These are phyloP conservation scores for Perkinsus olseni DNA, from an alignment of 169 alveolate genomes.

Conservation along the genomic window DNA sequence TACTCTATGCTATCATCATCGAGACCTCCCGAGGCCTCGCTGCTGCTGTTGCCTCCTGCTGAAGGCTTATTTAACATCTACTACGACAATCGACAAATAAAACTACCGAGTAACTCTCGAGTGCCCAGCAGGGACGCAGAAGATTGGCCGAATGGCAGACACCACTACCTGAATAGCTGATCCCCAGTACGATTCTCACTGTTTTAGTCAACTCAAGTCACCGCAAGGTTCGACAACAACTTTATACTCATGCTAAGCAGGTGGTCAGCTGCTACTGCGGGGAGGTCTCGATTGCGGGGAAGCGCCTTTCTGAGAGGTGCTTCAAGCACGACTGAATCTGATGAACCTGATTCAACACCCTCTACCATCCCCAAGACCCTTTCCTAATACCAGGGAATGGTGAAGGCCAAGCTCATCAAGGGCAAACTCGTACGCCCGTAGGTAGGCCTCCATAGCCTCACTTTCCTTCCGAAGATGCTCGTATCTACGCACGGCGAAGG, in stretches of 20 bases:
- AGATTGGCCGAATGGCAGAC: no score
- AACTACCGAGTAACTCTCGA: no score
- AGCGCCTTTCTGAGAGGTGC: neutral
- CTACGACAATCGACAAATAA: neutral
- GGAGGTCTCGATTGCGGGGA: neutral
- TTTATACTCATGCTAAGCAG: neutral
- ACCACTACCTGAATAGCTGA: no score
- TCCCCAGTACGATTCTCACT: neutral
- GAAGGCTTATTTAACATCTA: neutral
- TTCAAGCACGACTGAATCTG: neutral
- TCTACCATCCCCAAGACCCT: neutral
- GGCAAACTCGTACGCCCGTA: neutral
- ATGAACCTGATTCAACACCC: neutral
- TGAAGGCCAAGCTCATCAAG: neutral
- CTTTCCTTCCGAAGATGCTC: neutral
- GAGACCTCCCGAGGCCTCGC: neutral
- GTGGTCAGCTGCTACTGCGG: neutral
- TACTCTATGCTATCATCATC: conserved; percentile 5
- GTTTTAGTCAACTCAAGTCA: neutral
- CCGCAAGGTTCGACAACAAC: neutral
- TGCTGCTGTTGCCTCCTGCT: neutral
- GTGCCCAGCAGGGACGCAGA: no score
- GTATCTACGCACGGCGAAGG: neutral
- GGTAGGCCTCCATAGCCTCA: neutral
- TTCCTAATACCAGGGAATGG: neutral